Evolutionary conservation across 129 eudicot species (phyloP).

Genomic region (Saposhnikovia divaricata): DNA sequence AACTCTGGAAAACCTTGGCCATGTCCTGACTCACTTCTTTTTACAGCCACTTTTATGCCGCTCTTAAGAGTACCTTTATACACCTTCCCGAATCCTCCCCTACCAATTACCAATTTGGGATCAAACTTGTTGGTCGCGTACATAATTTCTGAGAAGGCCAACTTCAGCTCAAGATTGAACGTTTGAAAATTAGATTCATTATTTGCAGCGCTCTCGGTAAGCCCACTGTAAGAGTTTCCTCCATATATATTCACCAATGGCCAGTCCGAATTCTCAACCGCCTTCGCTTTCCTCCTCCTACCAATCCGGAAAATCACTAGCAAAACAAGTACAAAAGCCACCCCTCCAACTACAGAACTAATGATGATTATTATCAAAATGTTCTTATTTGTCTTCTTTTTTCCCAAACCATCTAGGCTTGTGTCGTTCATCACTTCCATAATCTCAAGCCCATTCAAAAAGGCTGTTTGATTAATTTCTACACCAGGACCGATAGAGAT

Average conservation of each 20-base stretch:
- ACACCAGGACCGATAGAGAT: constrained; percentile 35
- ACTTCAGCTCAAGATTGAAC: constrained; percentile 33
- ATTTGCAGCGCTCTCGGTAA: constrained; percentile 19
- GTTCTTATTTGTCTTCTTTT: neutral
- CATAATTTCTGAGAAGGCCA: constrained; percentile 35
- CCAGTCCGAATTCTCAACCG: constrained; percentile 19
- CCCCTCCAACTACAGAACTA: constrained; percentile 36
- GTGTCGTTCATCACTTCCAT: constrained; percentile 25
- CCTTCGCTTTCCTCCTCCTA: constrained; percentile 22
- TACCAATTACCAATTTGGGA: no score
- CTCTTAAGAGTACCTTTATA: constrained; percentile 38
- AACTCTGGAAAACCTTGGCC: constrained; percentile 57
- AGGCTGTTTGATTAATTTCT: neutral
- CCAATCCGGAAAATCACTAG: constrained; percentile 18
- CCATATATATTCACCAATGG: constrained; percentile 19
- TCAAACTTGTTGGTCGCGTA: constrained; percentile 34
- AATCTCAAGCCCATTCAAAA: constrained; percentile 58
- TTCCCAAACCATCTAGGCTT: neutral
- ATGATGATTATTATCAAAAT: neutral
- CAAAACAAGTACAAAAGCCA: constrained; percentile 21
- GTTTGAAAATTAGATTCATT: constrained; percentile 18
- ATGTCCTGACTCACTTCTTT: constrained; percentile 41
- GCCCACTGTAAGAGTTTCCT: constrained; percentile 29
- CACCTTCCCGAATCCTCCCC: constrained; percentile 70
- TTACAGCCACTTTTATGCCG: constrained; percentile 55